Percentiles rank a stretch among this genome's conserved stretches.
phyloP scores from a whole-genome alignment of 495 filamentous ascomycete genomes.

The Penicillium crystallinum region DNA sequence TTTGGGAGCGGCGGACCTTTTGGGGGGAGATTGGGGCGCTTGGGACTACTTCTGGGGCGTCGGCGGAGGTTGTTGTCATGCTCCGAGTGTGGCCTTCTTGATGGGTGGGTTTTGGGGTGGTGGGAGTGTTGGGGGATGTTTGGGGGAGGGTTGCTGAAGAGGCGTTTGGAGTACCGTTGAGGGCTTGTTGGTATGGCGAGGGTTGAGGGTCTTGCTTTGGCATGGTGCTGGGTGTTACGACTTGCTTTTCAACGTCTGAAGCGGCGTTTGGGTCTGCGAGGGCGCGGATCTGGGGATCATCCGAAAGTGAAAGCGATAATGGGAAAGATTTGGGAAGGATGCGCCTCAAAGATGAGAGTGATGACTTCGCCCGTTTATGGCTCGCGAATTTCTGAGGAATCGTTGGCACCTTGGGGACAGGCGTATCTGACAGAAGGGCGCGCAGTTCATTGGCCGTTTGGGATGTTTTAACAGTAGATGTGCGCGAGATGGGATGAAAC shows the following conservation, averaged over 20 bases:
- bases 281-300: slow-evolving; percentile 41
- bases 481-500: slow-evolving; percentile 29
- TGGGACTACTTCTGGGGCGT: slow-evolving; percentile 37
- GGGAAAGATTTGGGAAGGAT: slow-evolving; percentile 36
- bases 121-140: not conserved
- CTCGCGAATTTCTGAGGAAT: slow-evolving; percentile 16
- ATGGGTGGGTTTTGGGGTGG: not conserved
- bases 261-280: slow-evolving; percentile 30
- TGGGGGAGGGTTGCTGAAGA: not conserved
- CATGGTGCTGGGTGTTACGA: slow-evolving; percentile 10
- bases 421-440: slow-evolving; percentile 20
- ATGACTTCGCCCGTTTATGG: slow-evolving; percentile 36
- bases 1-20: slow-evolving; percentile 30
- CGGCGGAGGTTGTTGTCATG: slow-evolving; percentile 36
- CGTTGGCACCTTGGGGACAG: slow-evolving; percentile 14
- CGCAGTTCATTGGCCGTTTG: slow-evolving; percentile 17
- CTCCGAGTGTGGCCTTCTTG: slow-evolving; percentile 20
- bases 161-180: not conserved
- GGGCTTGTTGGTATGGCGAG: not conserved
- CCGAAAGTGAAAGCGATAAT: slow-evolving; percentile 30
- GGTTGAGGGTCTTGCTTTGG: not conserved
- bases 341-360: slow-evolving; percentile 33
- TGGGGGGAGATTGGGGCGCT: slow-evolving; percentile 18
- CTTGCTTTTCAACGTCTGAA: slow-evolving; percentile 31
- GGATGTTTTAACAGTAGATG: slow-evolving; percentile 27